These are phyloP conservation scores for Chaetomium fimeti DNA, from an alignment of 495 filamentous ascomycete species.

Conservation along the genomic window DNA sequence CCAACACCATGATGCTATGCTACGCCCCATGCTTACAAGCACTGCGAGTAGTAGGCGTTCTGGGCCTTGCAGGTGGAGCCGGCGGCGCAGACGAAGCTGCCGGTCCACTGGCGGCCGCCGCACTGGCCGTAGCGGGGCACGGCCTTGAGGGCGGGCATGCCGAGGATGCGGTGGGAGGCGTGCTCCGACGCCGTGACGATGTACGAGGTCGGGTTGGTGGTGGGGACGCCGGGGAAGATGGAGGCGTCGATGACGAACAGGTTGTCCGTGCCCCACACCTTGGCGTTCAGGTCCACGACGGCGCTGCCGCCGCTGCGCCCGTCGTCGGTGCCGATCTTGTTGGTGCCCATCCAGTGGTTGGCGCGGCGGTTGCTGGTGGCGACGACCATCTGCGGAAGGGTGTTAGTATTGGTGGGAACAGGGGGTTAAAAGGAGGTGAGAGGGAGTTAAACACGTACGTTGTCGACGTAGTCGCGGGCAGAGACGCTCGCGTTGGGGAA, in stretches of 20 bases:
- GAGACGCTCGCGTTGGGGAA: slow-evolving; percentile 53
- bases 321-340: slow-evolving; percentile 66
- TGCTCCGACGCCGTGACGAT: slow-evolving; percentile 60
- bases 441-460: slow-evolving; percentile 20
- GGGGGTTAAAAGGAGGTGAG: background rate
- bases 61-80: slow-evolving; percentile 25
- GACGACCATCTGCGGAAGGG: slow-evolving; percentile 38
- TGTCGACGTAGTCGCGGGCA: slow-evolving; percentile 54
- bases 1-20: background rate
- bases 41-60: slow-evolving; percentile 37
- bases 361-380: slow-evolving; percentile 57
- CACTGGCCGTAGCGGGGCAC: slow-evolving; percentile 40
- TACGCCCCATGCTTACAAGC: slow-evolving; percentile 20
- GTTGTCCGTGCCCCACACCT: slow-evolving; percentile 71
- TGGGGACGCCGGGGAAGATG: slow-evolving; percentile 61
- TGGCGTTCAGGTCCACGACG: slow-evolving; percentile 70
- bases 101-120: slow-evolving; percentile 41
- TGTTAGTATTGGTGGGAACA: background rate
- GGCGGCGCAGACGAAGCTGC: slow-evolving; percentile 27
- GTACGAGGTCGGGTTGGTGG: slow-evolving; percentile 59
- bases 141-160: slow-evolving; percentile 31
- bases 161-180: slow-evolving; percentile 51
- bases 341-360: slow-evolving; percentile 68
- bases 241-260: slow-evolving; percentile 63
- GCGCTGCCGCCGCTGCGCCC: slow-evolving; percentile 57